Conservation (phyloP, 192 early-diverging fungal genomes). For the Entomortierella lignicola region DNA sequence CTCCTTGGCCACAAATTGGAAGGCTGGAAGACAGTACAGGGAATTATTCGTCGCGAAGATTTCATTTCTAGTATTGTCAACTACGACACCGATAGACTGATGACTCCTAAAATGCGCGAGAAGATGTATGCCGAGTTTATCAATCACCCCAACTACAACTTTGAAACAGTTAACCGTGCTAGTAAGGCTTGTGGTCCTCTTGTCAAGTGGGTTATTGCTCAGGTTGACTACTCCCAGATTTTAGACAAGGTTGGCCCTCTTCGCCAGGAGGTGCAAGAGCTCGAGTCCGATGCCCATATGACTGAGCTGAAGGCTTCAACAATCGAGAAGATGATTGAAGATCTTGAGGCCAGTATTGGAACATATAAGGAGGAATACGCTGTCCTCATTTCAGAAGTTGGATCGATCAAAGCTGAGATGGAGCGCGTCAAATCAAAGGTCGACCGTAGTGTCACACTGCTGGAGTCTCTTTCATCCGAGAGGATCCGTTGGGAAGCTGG, state of each 20-base stretch:
- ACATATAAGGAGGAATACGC: slow-evolving; percentile 99
- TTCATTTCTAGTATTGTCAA: slow-evolving; percentile 98
- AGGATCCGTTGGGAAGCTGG: slow-evolving; percentile 91
- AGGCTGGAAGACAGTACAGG: slow-evolving; percentile 93
- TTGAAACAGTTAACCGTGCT: slow-evolving; percentile 96
- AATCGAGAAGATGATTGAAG: slow-evolving; percentile 82
- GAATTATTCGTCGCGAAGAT: slow-evolving; percentile 92
- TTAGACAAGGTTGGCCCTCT: slow-evolving; percentile 95
- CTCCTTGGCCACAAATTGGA: slow-evolving; percentile 88
- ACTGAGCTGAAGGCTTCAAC: slow-evolving; percentile 77
- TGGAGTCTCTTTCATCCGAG: slow-evolving; percentile 92
- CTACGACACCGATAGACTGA: slow-evolving; percentile 88
- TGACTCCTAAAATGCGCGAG: slow-evolving; percentile 83
- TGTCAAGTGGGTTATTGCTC: slow-evolving; percentile 98
- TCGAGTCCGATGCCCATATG: slow-evolving; percentile 82
- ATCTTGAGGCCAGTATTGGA: slow-evolving; percentile 89
- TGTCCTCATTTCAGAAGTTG: slow-evolving; percentile 92
- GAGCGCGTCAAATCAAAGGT: slow-evolving; percentile 93
- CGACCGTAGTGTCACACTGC: slow-evolving; percentile 86
- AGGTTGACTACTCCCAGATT: slow-evolving; percentile 93
- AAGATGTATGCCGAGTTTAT: slow-evolving; percentile 84
- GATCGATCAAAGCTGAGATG: slow-evolving; percentile 93
- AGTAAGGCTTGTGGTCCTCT: slow-evolving; percentile 98
- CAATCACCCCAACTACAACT: slow-evolving; percentile 88
- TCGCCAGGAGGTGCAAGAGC: slow-evolving; percentile 87